Evolutionary conservation across 2,329 filamentous ascomycete genomes (phyloP), one percentile per base, ranked within the genome.

Genomic region (Exophiala sp.): DNA sequence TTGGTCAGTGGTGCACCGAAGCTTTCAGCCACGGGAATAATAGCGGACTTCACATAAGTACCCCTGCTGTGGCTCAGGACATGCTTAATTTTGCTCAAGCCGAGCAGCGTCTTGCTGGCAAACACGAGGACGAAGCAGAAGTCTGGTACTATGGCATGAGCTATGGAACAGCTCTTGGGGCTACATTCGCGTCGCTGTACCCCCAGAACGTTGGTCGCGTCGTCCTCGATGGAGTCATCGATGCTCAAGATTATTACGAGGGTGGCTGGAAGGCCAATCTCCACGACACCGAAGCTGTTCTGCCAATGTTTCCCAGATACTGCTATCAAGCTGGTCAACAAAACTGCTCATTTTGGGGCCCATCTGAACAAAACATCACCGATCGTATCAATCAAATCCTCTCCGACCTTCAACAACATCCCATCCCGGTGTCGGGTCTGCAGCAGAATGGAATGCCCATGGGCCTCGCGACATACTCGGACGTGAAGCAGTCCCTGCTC

Each of bases 91-190:
- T 65, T 41, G 60, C 61, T 16, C 51, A 67, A 14, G 65, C 65
- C 5, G 57, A 65, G 40, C 50, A 55, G 20, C 32, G 33, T 9
- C 24, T 46, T 10, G 42, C 42, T 10, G 38, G 47, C 18, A 44
- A 50, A 29, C 38, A 10, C 6, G 10, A 16, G 14, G 12, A 16
- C n/a, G 11, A 48, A 12, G 63, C 66, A 45, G 59, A 56, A 38
- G 58, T 75, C 0, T 60, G 69, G 16, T 75, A 71, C 56, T 75
- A 72, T 71, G 72, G 70, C 5, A 65, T 72, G 16, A 75, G 71
- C 2, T 78, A 77, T 53, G 76, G 76, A 3, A 73, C 75, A 0
- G 60, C 75, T 1, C 64, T 79, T 0, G 76, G 77, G 3, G 63
- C 69, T 1, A 79, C 75, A 0, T 75, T 78, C 55, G 73, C 76